Percentiles rank a stretch among this genome's conserved stretches.
These are phyloP conservation scores for Amborella trichopoda DNA, from an alignment of 164 flowering plant species.

Conservation along the genomic window DNA sequence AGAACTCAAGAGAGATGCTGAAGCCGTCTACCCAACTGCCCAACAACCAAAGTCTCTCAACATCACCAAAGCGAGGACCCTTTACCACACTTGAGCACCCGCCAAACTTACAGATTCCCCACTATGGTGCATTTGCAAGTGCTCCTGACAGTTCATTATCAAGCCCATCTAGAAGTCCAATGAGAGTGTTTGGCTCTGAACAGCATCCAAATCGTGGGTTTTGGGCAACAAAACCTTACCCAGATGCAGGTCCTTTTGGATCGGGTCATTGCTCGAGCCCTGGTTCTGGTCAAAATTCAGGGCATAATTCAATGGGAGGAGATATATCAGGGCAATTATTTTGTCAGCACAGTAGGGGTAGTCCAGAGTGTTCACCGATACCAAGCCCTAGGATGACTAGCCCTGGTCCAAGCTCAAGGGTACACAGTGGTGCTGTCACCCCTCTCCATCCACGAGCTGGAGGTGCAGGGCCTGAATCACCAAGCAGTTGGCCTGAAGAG, in stretches of 20 bases:
- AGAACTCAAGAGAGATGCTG: conserved; percentile 27
- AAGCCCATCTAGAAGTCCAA: conserved; percentile 92
- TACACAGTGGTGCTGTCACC: conserved; percentile 75
- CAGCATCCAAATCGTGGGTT: conserved; percentile 40
- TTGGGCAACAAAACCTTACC: conserved; percentile 48
- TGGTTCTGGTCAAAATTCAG: conserved; percentile 81
- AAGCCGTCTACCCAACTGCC: conserved; percentile 30
- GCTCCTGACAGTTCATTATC: conserved; percentile 94
- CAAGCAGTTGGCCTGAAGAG: conserved; percentile 59
- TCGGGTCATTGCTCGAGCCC: conserved; percentile 94
- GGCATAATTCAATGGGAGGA: conserved; percentile 37
- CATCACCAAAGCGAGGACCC: conserved; percentile 50
- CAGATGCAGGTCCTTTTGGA: conserved; percentile 53
- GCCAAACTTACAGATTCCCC: conserved; percentile 53
- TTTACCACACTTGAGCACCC: conserved; percentile 25
- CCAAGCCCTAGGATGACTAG: conserved; percentile 50
- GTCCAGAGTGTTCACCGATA: conserved; percentile 44
- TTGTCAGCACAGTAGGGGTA: conserved; percentile 38
- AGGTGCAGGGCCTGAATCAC: conserved; percentile 37
- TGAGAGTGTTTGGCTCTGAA: conserved; percentile 50
- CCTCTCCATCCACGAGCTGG: conserved; percentile 86
- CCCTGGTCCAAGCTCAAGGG: conserved; percentile 65
- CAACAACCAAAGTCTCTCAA: conserved; percentile 25
- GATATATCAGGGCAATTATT: conserved; percentile 31
- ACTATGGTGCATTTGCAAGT: conserved; percentile 45